Base-by-base conservation (phyloP, 2,329 filamentous ascomycete species). In the Fusarium illudens region DNA sequence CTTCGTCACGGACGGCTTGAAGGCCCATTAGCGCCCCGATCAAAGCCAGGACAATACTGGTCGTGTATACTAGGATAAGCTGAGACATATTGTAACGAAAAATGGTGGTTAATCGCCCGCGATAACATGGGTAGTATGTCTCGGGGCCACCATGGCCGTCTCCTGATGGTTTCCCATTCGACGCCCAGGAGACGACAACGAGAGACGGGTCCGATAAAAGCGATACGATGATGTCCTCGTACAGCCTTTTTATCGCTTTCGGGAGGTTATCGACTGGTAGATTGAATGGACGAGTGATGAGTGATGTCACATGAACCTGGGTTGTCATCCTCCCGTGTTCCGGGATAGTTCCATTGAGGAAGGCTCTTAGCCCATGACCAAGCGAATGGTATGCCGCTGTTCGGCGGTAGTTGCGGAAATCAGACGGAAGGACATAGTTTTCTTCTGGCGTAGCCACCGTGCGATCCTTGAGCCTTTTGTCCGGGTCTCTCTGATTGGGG, bases 211-310 rank as follows among this genome's bases (percentile, higher is more conserved):
- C 6, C 0, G 30, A 32, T 0, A 71, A 27, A 0, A 68, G 1
- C 0, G 59, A 66, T 0, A 70, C 9, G 1, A 66, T 10, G 0
- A 60, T 55, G 0, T 64, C 53, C 4, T 71, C 59, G 4, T 61
- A 66, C 1, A 64, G 0, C 0, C 2, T 57, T 1, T 3, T 6
- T 2, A 60, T 10, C 1, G 10, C 5, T 2, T 9, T 3, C 0
- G 1, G 1, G 5, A 58, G 4, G 1, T 62, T 15, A 19, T 44
- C 29, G 4, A 42, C 1, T 0, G 46, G 42, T 1, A 63, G 22
- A 2, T 32, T 39, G 5, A 48, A 46, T 4, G 12, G 15, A 20
- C 32, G 11, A 4, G 44, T 48, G 3, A 30, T 30, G 27, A 48
- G 44, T 17, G 27, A 17, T 4, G 44, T 48, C n/a, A n/a, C n/a